Evolutionary conservation across 2,329 filamentous ascomycete species (phyloP), one percentile per base, ranked within the genome.

Genomic region (Sporothrix humicola): DNA sequence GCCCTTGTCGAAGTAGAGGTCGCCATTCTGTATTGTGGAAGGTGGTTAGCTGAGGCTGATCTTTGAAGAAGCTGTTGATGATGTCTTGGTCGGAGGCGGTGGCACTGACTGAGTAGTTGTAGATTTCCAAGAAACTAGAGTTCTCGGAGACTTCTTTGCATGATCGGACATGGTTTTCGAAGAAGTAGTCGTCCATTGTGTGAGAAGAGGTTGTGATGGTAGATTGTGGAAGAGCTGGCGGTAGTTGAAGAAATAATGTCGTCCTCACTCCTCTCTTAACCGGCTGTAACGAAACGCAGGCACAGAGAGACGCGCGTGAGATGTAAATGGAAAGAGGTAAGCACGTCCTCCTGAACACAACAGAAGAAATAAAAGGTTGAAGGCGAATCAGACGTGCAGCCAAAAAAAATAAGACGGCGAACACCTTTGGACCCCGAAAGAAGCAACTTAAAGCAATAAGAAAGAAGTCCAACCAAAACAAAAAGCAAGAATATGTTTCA

Each of bases 181-280:
- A 89, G 80, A 89, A 84, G 78, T 88, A 89, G 77, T 89, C 86
- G 79, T 90, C 88, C 88, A 90, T 89, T 65, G 10, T 52, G 13
- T 15, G n/a, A 26, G 23, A 13, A 13, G 26, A 20, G 8, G 66
- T 23, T 44, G 79, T 72, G 59, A 52, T 52, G 58, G 17, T 63
- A 50, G 48, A 42, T 61, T 6, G 46, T 42, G 37, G 58, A 50
- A 37, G 46, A 17, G 17, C 15, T 13, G 48, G 26, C 54, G 26
- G 17, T 12, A 20, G 26, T 15, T 1, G 65, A 20, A 52, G n/a
- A 52, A 13, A 4, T 26, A 10, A 12, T 12, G 23, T 37, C n/a
- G 15, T 52, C 10, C 12, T n/a, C 23, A 44, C 4, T 31, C 2
- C 31, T 20, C 31, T 37, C 10, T 12, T 6, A 20, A 46, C 42